These are phyloP conservation scores for Alternaria sp. DNA, from an alignment of 2,329 filamentous ascomycete species.

Conservation along the genomic window DNA sequence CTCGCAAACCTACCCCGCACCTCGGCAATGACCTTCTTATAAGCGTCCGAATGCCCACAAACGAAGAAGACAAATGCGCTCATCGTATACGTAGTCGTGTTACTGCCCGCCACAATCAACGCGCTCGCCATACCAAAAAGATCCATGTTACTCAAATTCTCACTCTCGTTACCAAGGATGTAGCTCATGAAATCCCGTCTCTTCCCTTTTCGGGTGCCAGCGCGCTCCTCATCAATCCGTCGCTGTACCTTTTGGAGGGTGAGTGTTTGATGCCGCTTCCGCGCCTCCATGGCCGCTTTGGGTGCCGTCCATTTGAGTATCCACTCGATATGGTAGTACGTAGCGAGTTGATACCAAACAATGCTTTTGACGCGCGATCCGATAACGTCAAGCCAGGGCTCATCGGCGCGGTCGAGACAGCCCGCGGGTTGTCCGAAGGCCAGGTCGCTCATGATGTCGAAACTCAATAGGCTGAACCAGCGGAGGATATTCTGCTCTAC, in stretches of 20 bases:
- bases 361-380: constrained; percentile 1
- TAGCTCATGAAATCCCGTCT: constrained; percentile 2
- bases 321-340: constrained; percentile 4
- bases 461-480: constrained; percentile 3
- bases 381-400: constrained; percentile 2
- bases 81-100: constrained; percentile 6
- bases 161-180: constrained; percentile 2
- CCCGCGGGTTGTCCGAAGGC: background rate
- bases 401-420: constrained; percentile 2
- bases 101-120: constrained; percentile 5
- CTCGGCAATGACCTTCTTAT: background rate
- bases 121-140: constrained; percentile 4
- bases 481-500: background rate
- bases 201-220: background rate
- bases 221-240: background rate
- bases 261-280: constrained; percentile 2
- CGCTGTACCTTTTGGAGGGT: constrained; percentile 2
- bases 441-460: constrained; percentile 5
- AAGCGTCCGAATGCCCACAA: background rate
- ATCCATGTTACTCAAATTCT: background rate
- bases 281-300: constrained; percentile 5
- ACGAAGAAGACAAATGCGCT: constrained; percentile 2
- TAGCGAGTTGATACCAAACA: constrained; percentile 2
- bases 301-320: background rate
- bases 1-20: constrained; percentile 2